Base-by-base conservation (phyloP, 306 rosid species). In the Rosa lucieae region DNA sequence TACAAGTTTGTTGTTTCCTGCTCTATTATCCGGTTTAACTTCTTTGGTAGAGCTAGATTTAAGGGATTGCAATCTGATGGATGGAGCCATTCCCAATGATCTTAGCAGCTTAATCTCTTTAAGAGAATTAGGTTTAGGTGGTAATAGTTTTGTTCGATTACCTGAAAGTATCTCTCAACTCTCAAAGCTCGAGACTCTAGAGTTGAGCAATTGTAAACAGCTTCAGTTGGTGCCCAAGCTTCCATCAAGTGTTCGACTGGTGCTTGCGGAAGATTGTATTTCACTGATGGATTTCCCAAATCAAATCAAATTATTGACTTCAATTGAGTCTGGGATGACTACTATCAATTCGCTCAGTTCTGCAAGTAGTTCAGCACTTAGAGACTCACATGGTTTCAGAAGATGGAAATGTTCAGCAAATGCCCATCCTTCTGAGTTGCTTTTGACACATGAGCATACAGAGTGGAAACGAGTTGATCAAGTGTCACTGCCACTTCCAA, bases 11-110 rank as follows among this genome's bases (percentile, higher is more conserved):
- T 20, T 55, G 29, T n/a, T n/a, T 11, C 62, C 62, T 20, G 29
- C 62, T n/a, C 13, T 14, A 49, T 14, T 49, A 4, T 49, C 18
- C 17, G 13, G 55, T 13, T 49, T 49, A 13, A 49, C 55, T 11
- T 12, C 18, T 2, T 74, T 77, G 43, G 72, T 2, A 68, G 59
- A 32, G 11, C 23, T 82, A 17, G 48, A 15, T 40, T 47, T 77
- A 13, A 74, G 78, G 62, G 35, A 43, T 4, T 71, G 85, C 74
- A 82, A 77, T 39, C 61, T 82, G 70, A 1, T 4, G 39, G 77
- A 81, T 55, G 55, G 18, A 49, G 55, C 2, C 0, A 49, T 49
- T 49, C 55, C 55, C 18, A 14, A 13, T 49, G 55, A 49, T 49
- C 55, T 49, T 49, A 49, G 55, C 55, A 3, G 55, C 55, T 11